Evolutionary conservation across 306 rosid species (phyloP), one percentile per base, ranked within the genome.

Genomic region (Chamaecrista fasciculata): DNA sequence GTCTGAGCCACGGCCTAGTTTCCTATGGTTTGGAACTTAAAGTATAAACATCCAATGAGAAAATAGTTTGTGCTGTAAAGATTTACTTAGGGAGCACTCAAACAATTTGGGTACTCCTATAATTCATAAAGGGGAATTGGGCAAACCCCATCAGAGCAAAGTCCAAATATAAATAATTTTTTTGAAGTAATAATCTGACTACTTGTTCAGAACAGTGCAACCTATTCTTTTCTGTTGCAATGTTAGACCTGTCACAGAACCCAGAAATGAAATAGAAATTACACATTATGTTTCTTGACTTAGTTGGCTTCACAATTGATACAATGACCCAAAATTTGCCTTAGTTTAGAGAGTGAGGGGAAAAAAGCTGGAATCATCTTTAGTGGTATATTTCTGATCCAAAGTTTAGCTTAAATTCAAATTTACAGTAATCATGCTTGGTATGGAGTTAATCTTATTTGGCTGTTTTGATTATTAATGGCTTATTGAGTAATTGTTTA

Each of bases 401-500:
- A 61, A 37, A 24, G 39, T 58, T 33, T 33, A 58, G 44, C 28
- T 49, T 39, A 21, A 39, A 29, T 67, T 69, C 43, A 40, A 48
- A 28, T 57, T 40, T 29, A 19, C 8, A 2, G 16, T 42, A 34
- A 57, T 70, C 57, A 57, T 70, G 34, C 48, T 44, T 70, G 5
- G 24, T 28, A 19, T 28, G 42, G 44, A 4, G 7, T 66, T 66
- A 40, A 12, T 43, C 71, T 78, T 40, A 57, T 28, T 7, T 72
- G 50, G 29, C 20, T 62, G 43, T 53, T 11, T 53, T 6, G 23
- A 57, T 63, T 63, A 36, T 56, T 50, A 31, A 43, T 56, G 58
- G 21, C 58, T 39, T 62, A 34, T 39, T 50, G 42, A 43, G 20
- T 67, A 47, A 37, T 53, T 64, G 26, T 63, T 47, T 62, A 72